Base-by-base conservation (phyloP, 495 filamentous ascomycete species). In the Pyronema omphalodes region DNA sequence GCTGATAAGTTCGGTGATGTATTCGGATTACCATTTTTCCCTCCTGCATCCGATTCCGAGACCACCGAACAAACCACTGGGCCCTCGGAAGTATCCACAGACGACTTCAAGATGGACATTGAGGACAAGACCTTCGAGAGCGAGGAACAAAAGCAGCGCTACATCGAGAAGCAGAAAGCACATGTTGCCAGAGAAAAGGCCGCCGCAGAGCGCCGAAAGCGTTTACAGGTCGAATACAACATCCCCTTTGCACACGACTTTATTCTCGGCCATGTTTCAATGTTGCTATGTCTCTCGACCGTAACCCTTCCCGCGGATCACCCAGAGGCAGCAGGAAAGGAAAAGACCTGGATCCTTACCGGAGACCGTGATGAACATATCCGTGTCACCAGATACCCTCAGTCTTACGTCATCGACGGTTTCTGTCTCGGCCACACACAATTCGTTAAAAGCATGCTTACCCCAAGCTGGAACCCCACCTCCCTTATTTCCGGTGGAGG, bases 1-100 rank as follows among this genome's bases (percentile, higher is more conserved):
- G 87, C 78, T 35, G 93, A 98, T 68, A 98, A 96, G 64, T 94
- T 94, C 62, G 91, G 91, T 35, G 91, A 98, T 68, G 89, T 94
- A 55, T 95, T 91, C 67, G 74, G 82, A 6, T 66, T 98, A n/a
- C 88, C 91, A 3, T 68, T 96, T 2, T 65, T 88, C 48, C 73
- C 72, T n/a, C 58, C 48, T 3, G 48, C 12, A 2, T 41, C 39
- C 39, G 15, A 41, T 17, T 41, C 39, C 15, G 11, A 41, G 6
- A 2, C 15, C 11, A 41, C 11, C 11, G 11, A 12, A 17, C 11
- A 17, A 12, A 12, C 15, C 6, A 41, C 39, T 3, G 11, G 11
- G 11, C 11, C 11, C 11, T 41, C 39, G 1, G 11, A 12, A 41
- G 11, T 41, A 1, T 1, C 39, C 6, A 41, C 39, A 17, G 39